Percentiles rank a stretch among this genome's conserved stretches.
phyloP scores from a whole-genome alignment of 441 rosid genomes.

The Pelargonium australe region DNA sequence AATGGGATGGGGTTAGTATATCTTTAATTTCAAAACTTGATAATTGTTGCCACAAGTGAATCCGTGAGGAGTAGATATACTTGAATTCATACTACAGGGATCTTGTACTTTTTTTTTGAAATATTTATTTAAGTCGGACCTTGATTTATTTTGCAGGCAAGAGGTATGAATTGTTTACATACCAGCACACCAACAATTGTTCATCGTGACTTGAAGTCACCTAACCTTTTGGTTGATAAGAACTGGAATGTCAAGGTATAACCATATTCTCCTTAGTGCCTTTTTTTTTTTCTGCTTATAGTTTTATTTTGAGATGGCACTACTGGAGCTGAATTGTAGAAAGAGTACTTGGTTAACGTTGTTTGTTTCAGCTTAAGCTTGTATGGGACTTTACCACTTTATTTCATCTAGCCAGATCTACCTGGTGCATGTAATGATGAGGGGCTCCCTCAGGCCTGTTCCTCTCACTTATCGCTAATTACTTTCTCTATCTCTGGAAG shows the following conservation, averaged over 20 bases:
- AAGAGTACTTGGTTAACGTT: not conserved
- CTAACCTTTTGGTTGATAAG: slow-evolving; percentile 92
- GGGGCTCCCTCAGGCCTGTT: not conserved
- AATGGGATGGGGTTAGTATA: too few species aligned
- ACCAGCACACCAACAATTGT: slow-evolving; percentile 88
- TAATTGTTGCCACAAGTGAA: not conserved
- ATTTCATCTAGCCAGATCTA: not conserved
- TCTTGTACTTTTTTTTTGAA: not conserved
- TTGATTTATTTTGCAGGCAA: slow-evolving; percentile 50
- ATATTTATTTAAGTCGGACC: not conserved
- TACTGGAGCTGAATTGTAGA: not conserved
- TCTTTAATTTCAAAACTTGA: not conserved
- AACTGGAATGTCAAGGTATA: slow-evolving; percentile 96
- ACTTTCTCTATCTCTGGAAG: not conserved
- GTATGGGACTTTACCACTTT: not conserved
- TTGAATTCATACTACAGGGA: not conserved
- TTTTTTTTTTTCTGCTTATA: not conserved
- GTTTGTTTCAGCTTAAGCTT: not conserved
- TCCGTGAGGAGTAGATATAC: not conserved
- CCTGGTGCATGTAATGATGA: slow-evolving; percentile 1
- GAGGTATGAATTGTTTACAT: slow-evolving; percentile 97
- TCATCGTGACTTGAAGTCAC: slow-evolving; percentile 96
- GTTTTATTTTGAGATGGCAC: not conserved
- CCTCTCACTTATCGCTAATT: not conserved
- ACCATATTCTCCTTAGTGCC: not conserved